Evolutionary conservation across 2,329 filamentous ascomycete genomes (phyloP).

Genomic region (Elsinoe necatrix): DNA sequence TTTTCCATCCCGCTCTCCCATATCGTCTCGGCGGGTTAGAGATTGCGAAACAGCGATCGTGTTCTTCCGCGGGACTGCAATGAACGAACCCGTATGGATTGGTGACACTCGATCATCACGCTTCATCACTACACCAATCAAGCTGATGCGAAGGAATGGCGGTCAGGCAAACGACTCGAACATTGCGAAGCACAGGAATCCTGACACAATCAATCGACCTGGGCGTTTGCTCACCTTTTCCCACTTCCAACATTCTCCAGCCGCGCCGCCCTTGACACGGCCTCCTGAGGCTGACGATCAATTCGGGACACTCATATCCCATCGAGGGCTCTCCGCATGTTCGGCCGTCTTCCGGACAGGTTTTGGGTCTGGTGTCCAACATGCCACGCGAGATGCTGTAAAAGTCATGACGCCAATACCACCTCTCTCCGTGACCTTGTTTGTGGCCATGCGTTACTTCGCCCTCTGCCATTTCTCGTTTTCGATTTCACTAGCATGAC

Average conservation of each 20-base stretch:
- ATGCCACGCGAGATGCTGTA: constrained; percentile 3
- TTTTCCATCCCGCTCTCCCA: background rate
- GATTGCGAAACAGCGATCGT: background rate
- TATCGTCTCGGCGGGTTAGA: background rate
- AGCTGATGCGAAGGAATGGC: background rate
- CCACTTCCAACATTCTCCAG: background rate
- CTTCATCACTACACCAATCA: background rate
- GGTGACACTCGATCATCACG: background rate
- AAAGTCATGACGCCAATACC: background rate
- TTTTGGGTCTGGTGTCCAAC: constrained; percentile 3
- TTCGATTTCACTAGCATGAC: constrained; percentile 1
- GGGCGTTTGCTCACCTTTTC: background rate
- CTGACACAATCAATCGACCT: constrained; percentile 11
- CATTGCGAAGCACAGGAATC: background rate
- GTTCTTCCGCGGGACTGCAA: background rate
- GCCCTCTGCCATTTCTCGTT: background rate
- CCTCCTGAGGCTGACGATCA: background rate
- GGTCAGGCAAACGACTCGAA: background rate
- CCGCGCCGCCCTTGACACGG: background rate
- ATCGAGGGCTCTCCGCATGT: background rate
- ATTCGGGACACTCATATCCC: background rate
- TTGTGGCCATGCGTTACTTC: constrained; percentile 6
- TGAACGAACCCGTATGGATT: too few species aligned
- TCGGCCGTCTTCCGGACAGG: constrained; percentile 6
- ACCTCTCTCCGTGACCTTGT: background rate